Percentiles rank a stretch among this genome's conserved stretches.
These are phyloP conservation scores for Pelargonium citronellum DNA, from an alignment of 441 rosid genomes.

Conservation along the genomic window DNA sequence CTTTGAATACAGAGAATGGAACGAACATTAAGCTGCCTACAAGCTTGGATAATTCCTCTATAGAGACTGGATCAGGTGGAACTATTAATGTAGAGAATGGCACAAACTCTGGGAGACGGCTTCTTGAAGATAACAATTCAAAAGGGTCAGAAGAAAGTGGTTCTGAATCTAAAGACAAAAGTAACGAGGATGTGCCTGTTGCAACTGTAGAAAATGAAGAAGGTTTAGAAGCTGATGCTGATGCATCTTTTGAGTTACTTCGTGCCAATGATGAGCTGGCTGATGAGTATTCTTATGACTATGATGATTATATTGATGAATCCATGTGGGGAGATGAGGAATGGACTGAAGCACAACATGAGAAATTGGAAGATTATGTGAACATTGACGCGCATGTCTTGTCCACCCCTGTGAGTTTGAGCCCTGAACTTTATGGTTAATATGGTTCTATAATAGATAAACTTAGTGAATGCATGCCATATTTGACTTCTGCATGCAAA, in stretches of 20 bases:
- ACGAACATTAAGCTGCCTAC: constrained; percentile 17
- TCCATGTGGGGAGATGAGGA: constrained; percentile 95
- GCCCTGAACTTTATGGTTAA: constrained; percentile 19
- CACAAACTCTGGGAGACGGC: constrained; percentile 57
- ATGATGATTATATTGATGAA: constrained; percentile 88
- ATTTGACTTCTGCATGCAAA: constrained; percentile 1
- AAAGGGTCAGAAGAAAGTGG: constrained; percentile 42
- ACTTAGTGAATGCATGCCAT: too few relatives aligned
- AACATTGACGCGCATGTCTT: constrained; percentile 85
- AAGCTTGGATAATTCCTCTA: constrained; percentile 15
- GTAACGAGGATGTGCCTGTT: constrained; percentile 35
- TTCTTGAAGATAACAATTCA: constrained; percentile 60
- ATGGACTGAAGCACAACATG: constrained; percentile 80
- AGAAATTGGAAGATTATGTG: constrained; percentile 84
- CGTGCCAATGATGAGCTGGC: constrained; percentile 86
- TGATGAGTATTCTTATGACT: constrained; percentile 86
- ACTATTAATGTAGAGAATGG: constrained; percentile 35
- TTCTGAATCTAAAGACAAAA: constrained; percentile 40
- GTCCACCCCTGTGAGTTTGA: constrained; percentile 81
- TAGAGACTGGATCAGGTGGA: constrained; percentile 17
- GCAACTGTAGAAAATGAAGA: constrained; percentile 86
- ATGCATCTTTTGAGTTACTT: constrained; percentile 79
- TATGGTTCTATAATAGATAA: constrained; percentile 7
- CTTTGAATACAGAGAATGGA: constrained; percentile 25
- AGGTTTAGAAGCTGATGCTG: constrained; percentile 85